These are phyloP conservation scores for Hyaloscypha variabilis DNA, from an alignment of 495 filamentous ascomycete genomes.

Conservation along the genomic window DNA sequence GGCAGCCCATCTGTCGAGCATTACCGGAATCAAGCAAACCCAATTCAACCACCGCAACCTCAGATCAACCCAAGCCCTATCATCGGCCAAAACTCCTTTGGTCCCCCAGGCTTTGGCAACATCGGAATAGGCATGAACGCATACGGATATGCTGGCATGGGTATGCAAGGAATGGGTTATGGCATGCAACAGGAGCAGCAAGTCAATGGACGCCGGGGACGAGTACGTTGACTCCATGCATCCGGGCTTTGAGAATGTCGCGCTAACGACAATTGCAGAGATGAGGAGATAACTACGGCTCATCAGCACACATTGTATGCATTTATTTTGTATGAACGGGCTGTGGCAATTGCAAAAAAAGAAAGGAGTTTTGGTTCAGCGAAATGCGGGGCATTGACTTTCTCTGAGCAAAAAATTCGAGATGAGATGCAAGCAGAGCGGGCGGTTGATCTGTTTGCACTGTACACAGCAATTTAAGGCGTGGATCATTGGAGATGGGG, in stretches of 20 bases:
- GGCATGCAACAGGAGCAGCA: slow-evolving; percentile 48
- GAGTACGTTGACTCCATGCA: slow-evolving; percentile 43
- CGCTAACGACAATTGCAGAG: slow-evolving; percentile 11
- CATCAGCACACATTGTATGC: neutral
- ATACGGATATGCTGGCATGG: slow-evolving; percentile 38
- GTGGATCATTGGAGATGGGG: neutral
- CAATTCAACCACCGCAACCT: slow-evolving; percentile 38
- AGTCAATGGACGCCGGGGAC: slow-evolving; percentile 52
- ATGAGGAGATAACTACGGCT: neutral
- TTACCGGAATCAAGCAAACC: slow-evolving; percentile 50
- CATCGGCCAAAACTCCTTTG: slow-evolving; percentile 38
- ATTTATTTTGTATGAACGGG: neutral
- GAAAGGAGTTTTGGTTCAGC: neutral
- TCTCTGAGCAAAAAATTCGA: neutral
- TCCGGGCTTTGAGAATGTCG: neutral
- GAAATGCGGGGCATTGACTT: neutral
- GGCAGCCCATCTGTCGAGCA: slow-evolving; percentile 49
- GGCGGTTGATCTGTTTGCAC: neutral
- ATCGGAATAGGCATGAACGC: slow-evolving; percentile 51
- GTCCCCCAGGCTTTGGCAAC: slow-evolving; percentile 51
- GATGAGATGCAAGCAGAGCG: neutral
- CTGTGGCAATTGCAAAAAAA: neutral
- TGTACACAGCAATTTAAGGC: neutral
- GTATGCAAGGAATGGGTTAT: slow-evolving; percentile 42
- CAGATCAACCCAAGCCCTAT: slow-evolving; percentile 31